Evolutionary conservation across 257 asterid genomes (phyloP).

Genomic region (Capsicum baccatum): DNA sequence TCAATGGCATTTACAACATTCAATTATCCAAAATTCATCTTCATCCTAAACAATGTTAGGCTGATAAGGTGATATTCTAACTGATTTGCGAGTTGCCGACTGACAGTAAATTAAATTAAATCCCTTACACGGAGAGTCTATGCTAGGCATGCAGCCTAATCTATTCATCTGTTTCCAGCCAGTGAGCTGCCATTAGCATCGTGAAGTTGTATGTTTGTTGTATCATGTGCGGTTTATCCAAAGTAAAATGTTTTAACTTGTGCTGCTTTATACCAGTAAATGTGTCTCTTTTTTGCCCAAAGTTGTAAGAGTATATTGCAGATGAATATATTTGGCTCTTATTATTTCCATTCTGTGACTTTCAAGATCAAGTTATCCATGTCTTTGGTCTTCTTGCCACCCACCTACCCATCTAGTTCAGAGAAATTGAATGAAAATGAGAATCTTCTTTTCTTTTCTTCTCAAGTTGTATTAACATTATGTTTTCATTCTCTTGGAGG

Average conservation of each 20-base stretch:
- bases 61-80: not conserved
- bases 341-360: not conserved
- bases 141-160: not conserved
- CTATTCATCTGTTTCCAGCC: not conserved
- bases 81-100: not conserved
- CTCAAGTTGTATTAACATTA: not conserved
- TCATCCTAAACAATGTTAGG: not conserved
- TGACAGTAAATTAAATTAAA: not conserved
- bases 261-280: not conserved
- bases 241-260: not conserved
- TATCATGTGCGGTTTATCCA: not conserved
- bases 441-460: not conserved
- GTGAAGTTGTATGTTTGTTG: not conserved
- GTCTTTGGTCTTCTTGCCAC: not conserved
- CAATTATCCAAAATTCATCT: not conserved
- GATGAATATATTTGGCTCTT: slow-evolving; percentile 7
- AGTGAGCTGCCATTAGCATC: not conserved
- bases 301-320: not conserved
- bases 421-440: not conserved
- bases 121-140: not conserved
- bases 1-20: slow-evolving; percentile 7
- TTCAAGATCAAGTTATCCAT: slow-evolving; percentile 13
- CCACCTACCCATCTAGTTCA: not conserved
- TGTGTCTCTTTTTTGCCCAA: not conserved
- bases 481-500: not conserved